These are phyloP conservation scores for Phytopythium montanum DNA, from an alignment of 352 stramenopile species.

Conservation along the genomic window DNA sequence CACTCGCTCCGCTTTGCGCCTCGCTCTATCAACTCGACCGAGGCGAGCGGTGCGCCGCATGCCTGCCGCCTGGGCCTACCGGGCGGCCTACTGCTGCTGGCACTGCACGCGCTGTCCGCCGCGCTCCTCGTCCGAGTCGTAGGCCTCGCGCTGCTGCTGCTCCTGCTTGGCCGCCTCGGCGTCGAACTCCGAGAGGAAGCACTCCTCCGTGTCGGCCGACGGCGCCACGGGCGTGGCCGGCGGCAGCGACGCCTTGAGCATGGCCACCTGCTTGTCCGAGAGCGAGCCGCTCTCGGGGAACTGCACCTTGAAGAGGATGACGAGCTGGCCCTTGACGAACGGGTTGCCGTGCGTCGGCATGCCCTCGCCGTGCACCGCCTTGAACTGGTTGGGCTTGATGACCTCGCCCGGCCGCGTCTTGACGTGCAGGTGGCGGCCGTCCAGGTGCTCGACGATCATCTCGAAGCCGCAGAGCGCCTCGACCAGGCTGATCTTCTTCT, in stretches of 20 bases:
- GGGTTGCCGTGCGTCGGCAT: constrained; percentile 98
- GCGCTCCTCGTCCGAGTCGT: constrained; percentile 93
- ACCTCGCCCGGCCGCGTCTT: constrained; percentile 92
- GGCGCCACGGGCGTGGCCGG: constrained; percentile 42
- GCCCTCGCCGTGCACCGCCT: constrained; percentile 94
- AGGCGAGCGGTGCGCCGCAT: background rate
- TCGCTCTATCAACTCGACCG: constrained; percentile 5
- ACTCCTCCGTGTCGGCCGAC: constrained; percentile 64
- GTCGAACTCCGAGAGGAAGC: constrained; percentile 92
- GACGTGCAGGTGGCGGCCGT: constrained; percentile 90
- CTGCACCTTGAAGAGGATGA: constrained; percentile 97
- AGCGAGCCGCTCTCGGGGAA: constrained; percentile 92
- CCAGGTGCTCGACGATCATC: constrained; percentile 92
- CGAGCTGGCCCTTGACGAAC: constrained; percentile 98
- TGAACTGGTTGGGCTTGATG: constrained; percentile 92
- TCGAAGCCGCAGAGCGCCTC: constrained; percentile 91
- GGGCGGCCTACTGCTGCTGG: constrained; percentile 90
- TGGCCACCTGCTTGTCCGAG: constrained; percentile 80
- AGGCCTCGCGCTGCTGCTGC: constrained; percentile 65
- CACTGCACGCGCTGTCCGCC: constrained; percentile 87
- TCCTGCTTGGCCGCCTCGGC: constrained; percentile 85
- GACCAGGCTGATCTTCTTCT: constrained; percentile 94
- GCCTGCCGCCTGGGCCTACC: too few relatives aligned
- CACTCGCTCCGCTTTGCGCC: background rate
- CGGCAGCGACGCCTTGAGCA: constrained; percentile 60